Base-by-base conservation (phyloP, 1,284 basidiomycete species). In the Gomphus bonarii region DNA sequence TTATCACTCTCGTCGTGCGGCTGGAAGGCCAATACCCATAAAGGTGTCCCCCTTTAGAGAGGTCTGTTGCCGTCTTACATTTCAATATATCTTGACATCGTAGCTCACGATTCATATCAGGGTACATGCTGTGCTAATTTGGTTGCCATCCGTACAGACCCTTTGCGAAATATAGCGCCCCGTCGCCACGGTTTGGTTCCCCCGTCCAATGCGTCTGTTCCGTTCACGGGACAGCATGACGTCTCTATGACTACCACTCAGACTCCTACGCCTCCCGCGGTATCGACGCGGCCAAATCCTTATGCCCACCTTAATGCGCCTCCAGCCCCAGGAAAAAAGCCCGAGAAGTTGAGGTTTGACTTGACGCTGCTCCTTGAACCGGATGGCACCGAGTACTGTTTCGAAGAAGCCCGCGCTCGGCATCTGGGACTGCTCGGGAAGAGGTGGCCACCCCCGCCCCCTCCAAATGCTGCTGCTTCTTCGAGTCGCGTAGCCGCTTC, bases 371-470 rank as follows among this genome's bases (percentile, higher is more conserved):
- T 91, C 9, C 88, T 82, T 63, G 84, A 82, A 1, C 76, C 80
- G 31, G 82, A 84, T 42, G 75, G 79, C 3, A 72, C 77, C 1
- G 88, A 91, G 65, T 89, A 83, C 65, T 82, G 85, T 60, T 78
- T 81, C 22, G 79, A 84, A 63, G 88, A 91, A 68, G 87, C 82
- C 1, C 75, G 88, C 8, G 85, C 88, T 1, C 79, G 80, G 8
- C 84, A 84, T 3, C 83, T 88, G 73, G 88, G 88, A 25, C 75
- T 91, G 28, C 72, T 88, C 6, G 84, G 84, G 16, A 91, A 90
- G 75, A 85, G 84, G 67, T 91, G 88, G 88, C 79, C 77, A 1
- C 77, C 83, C 1, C 84, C 83, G 0, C 80, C 82, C 18, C 64
- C 72, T 10, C 73, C 79, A 2, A 74, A 79, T 30, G 61, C 55